Conservation (phyloP, 352 stramenopile genomes). For the Aphanomyces euteiches region DNA sequence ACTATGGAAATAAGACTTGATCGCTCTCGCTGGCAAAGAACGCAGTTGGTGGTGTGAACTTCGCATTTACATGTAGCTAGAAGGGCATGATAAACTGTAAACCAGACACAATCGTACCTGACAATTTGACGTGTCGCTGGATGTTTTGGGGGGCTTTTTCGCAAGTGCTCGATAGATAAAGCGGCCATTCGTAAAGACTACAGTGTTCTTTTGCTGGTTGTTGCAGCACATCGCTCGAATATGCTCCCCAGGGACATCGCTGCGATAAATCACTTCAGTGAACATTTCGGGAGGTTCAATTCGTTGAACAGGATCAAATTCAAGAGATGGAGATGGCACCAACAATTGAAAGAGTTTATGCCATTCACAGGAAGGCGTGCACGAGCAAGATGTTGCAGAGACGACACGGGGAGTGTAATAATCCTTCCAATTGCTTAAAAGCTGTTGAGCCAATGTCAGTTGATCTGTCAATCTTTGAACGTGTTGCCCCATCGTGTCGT, state of each 20-base stretch:
- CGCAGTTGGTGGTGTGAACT: constrained; percentile 2
- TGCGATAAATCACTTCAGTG: constrained; percentile 64
- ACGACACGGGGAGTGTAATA: constrained; percentile 8
- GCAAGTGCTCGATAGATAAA: constrained; percentile 22
- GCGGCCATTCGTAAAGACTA: constrained; percentile 25
- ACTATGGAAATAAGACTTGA: background rate
- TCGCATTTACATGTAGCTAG: constrained; percentile 20
- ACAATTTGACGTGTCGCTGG: background rate
- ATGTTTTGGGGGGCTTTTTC: constrained; percentile 25
- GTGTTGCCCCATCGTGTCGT: constrained; percentile 21
- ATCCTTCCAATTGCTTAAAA: background rate
- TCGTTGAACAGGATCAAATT: background rate
- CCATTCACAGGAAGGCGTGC: background rate
- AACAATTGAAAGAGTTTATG: constrained; percentile 3
- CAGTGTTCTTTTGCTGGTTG: constrained; percentile 33
- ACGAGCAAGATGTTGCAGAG: background rate
- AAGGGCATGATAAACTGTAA: background rate
- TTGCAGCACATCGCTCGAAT: constrained; percentile 86
- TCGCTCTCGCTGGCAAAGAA: constrained; percentile 8
- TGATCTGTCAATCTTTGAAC: constrained; percentile 2
- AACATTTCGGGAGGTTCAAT: background rate
- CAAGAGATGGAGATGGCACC: background rate
- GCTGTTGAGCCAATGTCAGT: background rate
- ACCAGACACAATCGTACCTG: background rate
- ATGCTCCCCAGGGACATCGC: constrained; percentile 49